A percentile compares a stretch with the other conserved stretches of the same genome.
Conservation (phyloP, 176 grass and related monocot genomes). For the Lolium rigidum region DNA sequence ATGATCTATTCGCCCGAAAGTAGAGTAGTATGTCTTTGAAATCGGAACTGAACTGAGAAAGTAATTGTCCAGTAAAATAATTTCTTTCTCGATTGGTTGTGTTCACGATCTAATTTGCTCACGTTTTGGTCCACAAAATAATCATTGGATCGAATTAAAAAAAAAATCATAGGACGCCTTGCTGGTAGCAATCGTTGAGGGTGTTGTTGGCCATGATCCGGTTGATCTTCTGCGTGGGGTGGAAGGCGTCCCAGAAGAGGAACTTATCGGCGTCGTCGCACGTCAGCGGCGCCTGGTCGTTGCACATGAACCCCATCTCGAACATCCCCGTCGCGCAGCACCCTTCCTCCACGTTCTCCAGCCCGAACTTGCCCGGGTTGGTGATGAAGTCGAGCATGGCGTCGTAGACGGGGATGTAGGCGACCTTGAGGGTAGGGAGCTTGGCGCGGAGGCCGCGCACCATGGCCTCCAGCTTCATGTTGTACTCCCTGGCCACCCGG, state of each 20-base stretch:
- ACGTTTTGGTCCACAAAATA: background rate
- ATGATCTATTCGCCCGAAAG: too few relatives aligned
- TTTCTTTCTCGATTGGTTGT: background rate
- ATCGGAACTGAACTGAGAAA: background rate
- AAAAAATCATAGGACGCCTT: constrained; percentile 40
- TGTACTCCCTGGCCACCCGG: constrained; percentile 59
- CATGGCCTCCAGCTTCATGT: constrained; percentile 59
- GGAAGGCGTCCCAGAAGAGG: constrained; percentile 65
- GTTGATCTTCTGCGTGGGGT: constrained; percentile 61
- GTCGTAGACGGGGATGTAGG: constrained; percentile 61
- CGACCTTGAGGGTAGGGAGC: constrained; percentile 51
- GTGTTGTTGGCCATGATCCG: constrained; percentile 58
- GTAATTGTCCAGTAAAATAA: too few relatives aligned
- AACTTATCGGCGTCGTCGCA: constrained; percentile 63
- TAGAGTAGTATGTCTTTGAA: too few relatives aligned
- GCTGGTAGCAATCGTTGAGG: constrained; percentile 41
- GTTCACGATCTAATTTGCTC: background rate
- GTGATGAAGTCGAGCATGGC: constrained; percentile 47
- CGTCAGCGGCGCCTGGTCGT: constrained; percentile 44
- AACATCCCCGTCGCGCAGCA: constrained; percentile 75
- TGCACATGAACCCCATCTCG: constrained; percentile 79
- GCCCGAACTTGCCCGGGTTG: constrained; percentile 54
- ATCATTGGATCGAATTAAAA: background rate
- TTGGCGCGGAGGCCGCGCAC: constrained; percentile 25
- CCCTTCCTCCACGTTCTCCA: constrained; percentile 82